Conservation (phyloP, 2,329 filamentous ascomycete species). For the Tolypocladium album region DNA sequence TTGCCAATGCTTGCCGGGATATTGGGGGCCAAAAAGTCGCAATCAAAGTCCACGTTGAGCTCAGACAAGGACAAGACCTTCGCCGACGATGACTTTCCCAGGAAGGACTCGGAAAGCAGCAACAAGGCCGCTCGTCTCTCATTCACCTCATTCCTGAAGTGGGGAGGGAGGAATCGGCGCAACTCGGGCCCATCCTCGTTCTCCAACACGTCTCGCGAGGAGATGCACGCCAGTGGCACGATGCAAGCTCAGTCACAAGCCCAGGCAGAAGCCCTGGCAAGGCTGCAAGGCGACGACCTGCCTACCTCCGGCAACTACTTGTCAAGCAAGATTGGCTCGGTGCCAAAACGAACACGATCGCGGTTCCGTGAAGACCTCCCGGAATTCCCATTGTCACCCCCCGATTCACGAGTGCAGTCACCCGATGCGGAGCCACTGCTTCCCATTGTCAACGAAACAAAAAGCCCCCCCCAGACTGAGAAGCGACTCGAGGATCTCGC, state of each 20-base stretch:
- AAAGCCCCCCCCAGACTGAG: conserved; percentile 12
- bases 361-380: conserved; percentile 89
- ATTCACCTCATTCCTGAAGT: conserved; percentile 68
- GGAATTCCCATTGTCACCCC: conserved; percentile 75
- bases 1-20: conserved; percentile 23
- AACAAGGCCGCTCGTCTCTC: conserved; percentile 33
- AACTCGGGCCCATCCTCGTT: conserved; percentile 62
- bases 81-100: conserved; percentile 37
- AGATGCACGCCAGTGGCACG: conserved; percentile 44
- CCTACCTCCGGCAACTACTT: conserved; percentile 14
- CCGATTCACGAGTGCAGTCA: conserved; percentile 70
- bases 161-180: conserved; percentile 49
- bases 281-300: conserved; percentile 21
- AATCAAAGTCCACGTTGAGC: conserved; percentile 37
- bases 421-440: conserved; percentile 50
- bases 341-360: conserved; percentile 73
- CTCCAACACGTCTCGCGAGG: conserved; percentile 83
- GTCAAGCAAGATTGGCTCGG: conserved; percentile 25
- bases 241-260: conserved; percentile 14
- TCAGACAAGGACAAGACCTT: conserved; percentile 30
- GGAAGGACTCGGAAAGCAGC: conserved; percentile 45
- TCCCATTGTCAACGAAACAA: conserved; percentile 18
- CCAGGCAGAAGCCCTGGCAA: conserved; percentile 22
- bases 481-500: conserved; percentile 14
- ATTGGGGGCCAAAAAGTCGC: conserved; percentile 34